Conservation (phyloP, 768 basidiomycete species). For the Leccinum incarnatum region DNA sequence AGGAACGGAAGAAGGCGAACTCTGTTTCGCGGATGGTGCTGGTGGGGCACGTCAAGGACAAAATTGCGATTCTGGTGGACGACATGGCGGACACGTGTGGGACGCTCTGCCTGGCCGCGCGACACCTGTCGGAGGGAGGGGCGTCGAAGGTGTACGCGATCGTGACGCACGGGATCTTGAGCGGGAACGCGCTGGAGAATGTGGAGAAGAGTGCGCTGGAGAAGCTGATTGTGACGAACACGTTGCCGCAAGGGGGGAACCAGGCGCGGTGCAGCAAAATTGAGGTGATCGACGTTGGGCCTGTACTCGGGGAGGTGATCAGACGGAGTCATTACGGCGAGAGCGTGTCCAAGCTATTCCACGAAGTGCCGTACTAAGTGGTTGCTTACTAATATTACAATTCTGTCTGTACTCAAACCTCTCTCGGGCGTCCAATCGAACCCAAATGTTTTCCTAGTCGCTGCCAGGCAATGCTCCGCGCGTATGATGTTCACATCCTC, state of each 20-base stretch:
- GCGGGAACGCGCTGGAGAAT: conserved; percentile 78
- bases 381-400: conserved; percentile 14
- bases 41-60: conserved; percentile 90
- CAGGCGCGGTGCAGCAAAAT: conserved; percentile 71
- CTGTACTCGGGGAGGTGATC: conserved; percentile 94
- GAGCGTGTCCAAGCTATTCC: conserved; percentile 84
- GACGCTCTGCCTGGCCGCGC: conserved; percentile 88
- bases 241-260: conserved; percentile 86
- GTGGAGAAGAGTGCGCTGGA: conserved; percentile 76
- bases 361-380: conserved; percentile 79
- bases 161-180: conserved; percentile 95
- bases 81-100: conserved; percentile 99
- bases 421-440: neutral
- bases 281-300: conserved; percentile 92
- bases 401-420: neutral
- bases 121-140: conserved; percentile 86
- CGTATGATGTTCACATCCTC: conserved; percentile 34
- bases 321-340: conserved; percentile 97
- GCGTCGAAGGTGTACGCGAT: conserved; percentile 84
- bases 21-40: conserved; percentile 94
- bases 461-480: conserved; percentile 33
- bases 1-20: conserved; percentile 96
- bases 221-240: conserved; percentile 98
- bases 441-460: conserved; percentile 21
- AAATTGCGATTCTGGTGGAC: conserved; percentile 93